Conservation (phyloP, 495 filamentous ascomycete species). For the Lineolata rhizophorae region DNA sequence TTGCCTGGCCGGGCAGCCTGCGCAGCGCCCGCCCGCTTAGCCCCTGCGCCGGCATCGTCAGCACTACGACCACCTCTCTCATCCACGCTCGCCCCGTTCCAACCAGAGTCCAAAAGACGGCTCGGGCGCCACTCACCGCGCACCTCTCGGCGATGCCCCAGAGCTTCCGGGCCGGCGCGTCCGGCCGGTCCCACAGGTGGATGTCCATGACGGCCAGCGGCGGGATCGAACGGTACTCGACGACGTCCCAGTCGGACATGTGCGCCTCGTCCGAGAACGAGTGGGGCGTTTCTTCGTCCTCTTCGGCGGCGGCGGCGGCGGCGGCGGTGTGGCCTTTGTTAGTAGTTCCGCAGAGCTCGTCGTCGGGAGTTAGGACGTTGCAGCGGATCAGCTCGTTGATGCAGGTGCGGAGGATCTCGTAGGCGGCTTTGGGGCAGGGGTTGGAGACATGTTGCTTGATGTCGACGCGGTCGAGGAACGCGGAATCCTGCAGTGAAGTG, state of each 20-base stretch:
- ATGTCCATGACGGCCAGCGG: slow-evolving; percentile 3
- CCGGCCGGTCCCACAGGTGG: slow-evolving; percentile 4
- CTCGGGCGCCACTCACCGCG: too few species aligned
- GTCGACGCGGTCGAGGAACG: slow-evolving; percentile 34
- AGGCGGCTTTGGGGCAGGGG: slow-evolving; percentile 23
- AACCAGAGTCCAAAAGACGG: too few species aligned
- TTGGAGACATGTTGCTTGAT: slow-evolving; percentile 26
- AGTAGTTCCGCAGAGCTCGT: neutral
- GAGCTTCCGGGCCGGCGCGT: slow-evolving; percentile 4
- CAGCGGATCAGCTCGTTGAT: slow-evolving; percentile 26
- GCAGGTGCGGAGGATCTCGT: slow-evolving; percentile 28
- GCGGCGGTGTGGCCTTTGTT: neutral
- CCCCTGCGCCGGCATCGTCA: too few species aligned
- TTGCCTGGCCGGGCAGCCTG: slow-evolving; percentile 15
- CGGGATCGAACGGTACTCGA: slow-evolving; percentile 4
- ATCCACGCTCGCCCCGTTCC: too few species aligned
- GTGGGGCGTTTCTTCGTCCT: neutral
- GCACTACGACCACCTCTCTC: too few species aligned
- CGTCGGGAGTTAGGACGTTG: slow-evolving; percentile 9
- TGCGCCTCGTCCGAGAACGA: neutral
- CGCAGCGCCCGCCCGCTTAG: slow-evolving; percentile 17
- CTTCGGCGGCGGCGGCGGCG: too few species aligned
- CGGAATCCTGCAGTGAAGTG: too few species aligned
- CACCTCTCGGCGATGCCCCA: slow-evolving; percentile 4
- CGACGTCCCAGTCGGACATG: slow-evolving; percentile 2